Percentiles rank a stretch among this genome's conserved stretches.
phyloP scores from a whole-genome alignment of 176 grass and related monocot species.

The Avena sativa region DNA sequence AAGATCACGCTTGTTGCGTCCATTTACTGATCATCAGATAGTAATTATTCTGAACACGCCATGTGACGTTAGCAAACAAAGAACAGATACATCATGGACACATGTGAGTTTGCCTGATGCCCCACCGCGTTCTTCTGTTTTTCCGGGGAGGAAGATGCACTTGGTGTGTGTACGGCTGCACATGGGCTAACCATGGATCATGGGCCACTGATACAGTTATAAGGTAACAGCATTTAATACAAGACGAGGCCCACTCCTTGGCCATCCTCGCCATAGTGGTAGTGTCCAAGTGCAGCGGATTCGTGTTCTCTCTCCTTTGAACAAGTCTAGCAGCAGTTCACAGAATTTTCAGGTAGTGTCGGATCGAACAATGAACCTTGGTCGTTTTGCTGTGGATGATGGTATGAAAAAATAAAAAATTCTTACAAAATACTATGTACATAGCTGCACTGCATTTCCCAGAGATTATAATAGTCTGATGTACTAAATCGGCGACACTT shows the following conservation, averaged over 20 bases:
- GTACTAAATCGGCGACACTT: too few species aligned
- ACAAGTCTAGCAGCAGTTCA: neutral
- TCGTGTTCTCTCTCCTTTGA: constrained; percentile 8
- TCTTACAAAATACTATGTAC: neutral
- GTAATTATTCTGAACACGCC: constrained; percentile 27
- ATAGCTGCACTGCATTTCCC: neutral
- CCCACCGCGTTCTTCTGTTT: neutral
- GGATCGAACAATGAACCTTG: neutral
- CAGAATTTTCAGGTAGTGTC: constrained; percentile 39
- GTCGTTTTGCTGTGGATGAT: constrained; percentile 15
- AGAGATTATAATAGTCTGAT: too few species aligned
- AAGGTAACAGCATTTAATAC: constrained; percentile 4
- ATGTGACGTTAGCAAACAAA: constrained; percentile 42
- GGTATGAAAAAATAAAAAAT: neutral
- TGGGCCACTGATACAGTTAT: constrained; percentile 22
- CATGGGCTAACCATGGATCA: constrained; percentile 44
- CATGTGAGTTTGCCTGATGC: constrained; percentile 49
- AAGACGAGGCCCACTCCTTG: constrained; percentile 29
- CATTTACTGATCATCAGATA: neutral
- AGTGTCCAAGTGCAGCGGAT: constrained; percentile 34
- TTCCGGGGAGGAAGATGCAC: neutral
- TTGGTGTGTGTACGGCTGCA: neutral
- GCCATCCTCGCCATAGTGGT: neutral
- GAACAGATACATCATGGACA: constrained; percentile 24
- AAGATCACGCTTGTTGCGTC: neutral